phyloP scores from a whole-genome alignment of 169 alveolate species.

The Plasmodium inui region DNA sequence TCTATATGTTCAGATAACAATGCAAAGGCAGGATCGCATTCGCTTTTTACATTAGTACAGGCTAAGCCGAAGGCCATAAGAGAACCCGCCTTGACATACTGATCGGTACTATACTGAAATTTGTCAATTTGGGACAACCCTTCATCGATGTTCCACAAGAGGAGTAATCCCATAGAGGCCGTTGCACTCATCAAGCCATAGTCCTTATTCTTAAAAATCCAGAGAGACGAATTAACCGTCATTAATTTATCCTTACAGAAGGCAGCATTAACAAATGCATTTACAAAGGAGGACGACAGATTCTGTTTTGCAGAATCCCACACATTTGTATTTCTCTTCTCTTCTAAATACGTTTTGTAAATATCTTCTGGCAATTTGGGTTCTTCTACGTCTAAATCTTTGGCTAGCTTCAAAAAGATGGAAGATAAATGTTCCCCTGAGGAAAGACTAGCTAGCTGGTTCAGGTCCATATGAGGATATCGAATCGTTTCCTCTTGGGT shows the following conservation, averaged over 20 bases:
- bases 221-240: constrained; percentile 88
- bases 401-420: constrained; percentile 91
- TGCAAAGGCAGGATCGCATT: constrained; percentile 96
- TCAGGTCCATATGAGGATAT: constrained; percentile 63
- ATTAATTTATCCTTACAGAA: constrained; percentile 95
- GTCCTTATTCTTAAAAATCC: constrained; percentile 96
- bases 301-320: constrained; percentile 96
- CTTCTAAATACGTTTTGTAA: constrained; percentile 93
- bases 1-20: constrained; percentile 95
- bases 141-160: constrained; percentile 98
- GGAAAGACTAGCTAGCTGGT: constrained; percentile 85
- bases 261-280: constrained; percentile 99
- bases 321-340: constrained; percentile 82
- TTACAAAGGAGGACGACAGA: constrained; percentile 96
- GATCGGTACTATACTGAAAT: constrained; percentile 95
- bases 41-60: constrained; percentile 94
- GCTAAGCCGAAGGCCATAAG: constrained; percentile 94
- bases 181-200: constrained; percentile 95
- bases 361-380: constrained; percentile 96
- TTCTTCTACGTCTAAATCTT: constrained; percentile 95
- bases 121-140: constrained; percentile 94
- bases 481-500: constrained; percentile 73
- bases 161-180: constrained; percentile 95
- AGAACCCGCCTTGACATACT: constrained; percentile 97
- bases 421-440: constrained; percentile 89